These are phyloP conservation scores for Hymenochaete sp. DNA, from an alignment of 1,284 basidiomycete genomes.

Conservation along the genomic window DNA sequence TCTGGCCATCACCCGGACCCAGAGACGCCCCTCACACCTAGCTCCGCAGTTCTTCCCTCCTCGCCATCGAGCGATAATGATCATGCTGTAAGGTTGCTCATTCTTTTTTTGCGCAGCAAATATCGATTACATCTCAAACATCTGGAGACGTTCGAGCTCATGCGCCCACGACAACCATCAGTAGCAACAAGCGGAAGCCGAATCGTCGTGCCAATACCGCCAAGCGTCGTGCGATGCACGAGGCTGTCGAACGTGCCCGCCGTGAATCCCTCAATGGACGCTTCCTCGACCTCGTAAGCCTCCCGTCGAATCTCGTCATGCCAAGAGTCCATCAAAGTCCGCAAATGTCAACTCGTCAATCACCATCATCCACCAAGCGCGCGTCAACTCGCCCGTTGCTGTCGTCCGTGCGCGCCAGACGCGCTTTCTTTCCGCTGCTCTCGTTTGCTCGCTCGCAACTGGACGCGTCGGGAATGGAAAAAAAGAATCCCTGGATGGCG, in stretches of 20 bases:
- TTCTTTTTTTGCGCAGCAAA: too few relatives aligned
- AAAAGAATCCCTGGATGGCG: constrained; percentile 91
- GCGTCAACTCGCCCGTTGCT: too few relatives aligned
- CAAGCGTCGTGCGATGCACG: constrained; percentile 88
- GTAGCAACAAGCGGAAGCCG: constrained; percentile 61
- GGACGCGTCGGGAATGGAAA: constrained; percentile 72
- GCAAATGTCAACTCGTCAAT: constrained; percentile 91
- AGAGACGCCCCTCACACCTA: constrained; percentile 37
- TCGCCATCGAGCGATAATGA: constrained; percentile 20
- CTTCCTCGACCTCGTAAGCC: constrained; percentile 82
- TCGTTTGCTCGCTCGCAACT: constrained; percentile 67
- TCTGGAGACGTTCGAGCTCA: too few relatives aligned
- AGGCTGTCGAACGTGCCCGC: constrained; percentile 87
- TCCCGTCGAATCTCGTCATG: constrained; percentile 82
- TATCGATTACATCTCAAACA: too few relatives aligned
- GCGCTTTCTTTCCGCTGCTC: constrained; percentile 70
- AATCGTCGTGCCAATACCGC: constrained; percentile 84
- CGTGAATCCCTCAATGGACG: constrained; percentile 86
- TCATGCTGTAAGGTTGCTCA: constrained; percentile 6
- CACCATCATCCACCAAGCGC: constrained; percentile 72
- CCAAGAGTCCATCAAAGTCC: constrained; percentile 88
- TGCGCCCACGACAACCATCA: constrained; percentile 22
- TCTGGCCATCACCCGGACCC: too few relatives aligned
- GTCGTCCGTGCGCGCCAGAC: constrained; percentile 78
- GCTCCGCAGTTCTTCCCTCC: constrained; percentile 31